Conservation (phyloP, 495 filamentous ascomycete genomes). For the Aspergillus asperescens region DNA sequence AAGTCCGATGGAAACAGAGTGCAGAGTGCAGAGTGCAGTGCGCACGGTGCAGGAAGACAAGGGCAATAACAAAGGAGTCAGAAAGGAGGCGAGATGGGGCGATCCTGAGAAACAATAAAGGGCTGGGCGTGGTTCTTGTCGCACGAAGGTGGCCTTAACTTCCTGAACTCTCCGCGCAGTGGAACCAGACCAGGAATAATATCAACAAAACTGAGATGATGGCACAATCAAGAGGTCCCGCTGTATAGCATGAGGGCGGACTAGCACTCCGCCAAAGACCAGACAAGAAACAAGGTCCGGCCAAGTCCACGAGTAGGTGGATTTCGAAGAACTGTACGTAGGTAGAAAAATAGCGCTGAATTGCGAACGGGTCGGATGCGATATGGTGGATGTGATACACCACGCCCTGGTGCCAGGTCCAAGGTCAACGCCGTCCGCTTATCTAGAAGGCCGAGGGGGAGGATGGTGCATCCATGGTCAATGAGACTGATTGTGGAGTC, state of each 20-base stretch:
- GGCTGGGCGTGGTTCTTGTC: slow-evolving; percentile 1
- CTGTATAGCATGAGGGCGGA: neutral
- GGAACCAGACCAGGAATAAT: slow-evolving; percentile 1
- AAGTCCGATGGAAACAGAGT: slow-evolving; percentile 1
- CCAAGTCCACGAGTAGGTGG: neutral
- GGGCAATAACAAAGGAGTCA: slow-evolving; percentile 14
- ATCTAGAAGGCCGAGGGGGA: slow-evolving; percentile 8
- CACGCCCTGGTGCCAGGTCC: slow-evolving; percentile 18
- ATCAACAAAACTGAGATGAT: neutral
- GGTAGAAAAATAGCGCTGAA: too few relatives aligned
- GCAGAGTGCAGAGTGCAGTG: slow-evolving; percentile 7
- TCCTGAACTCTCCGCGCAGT: slow-evolving; percentile 3
- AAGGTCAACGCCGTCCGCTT: slow-evolving; percentile 18
- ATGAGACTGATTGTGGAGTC: neutral
- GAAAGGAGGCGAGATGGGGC: slow-evolving; percentile 8
- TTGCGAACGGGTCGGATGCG: neutral
- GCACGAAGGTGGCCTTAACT: slow-evolving; percentile 7
- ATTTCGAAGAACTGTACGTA: too few relatives aligned
- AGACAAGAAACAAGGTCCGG: neutral
- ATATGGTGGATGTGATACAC: slow-evolving; percentile 11
- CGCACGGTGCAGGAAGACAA: slow-evolving; percentile 24
- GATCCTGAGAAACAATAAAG: slow-evolving; percentile 11
- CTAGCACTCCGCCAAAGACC: too few relatives aligned
- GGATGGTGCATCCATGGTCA: slow-evolving; percentile 13
- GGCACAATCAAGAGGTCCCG: neutral